phyloP scores from a whole-genome alignment of 1,139 yeast genomes.

The Diutina rugosa region DNA sequence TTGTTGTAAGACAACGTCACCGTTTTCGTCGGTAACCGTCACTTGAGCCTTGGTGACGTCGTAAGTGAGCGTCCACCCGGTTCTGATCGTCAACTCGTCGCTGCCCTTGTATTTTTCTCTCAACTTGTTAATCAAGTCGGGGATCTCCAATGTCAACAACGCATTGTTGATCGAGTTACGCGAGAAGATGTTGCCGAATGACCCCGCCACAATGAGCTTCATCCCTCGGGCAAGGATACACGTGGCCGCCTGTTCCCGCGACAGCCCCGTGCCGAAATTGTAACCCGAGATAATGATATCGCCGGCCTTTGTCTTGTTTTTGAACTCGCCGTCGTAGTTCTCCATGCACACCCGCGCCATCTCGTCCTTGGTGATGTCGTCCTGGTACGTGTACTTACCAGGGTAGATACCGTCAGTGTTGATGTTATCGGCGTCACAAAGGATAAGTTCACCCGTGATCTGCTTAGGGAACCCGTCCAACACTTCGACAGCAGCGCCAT shows the following conservation, averaged over 20 bases:
- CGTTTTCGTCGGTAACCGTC: slow-evolving; percentile 54
- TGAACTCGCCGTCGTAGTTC: slow-evolving; percentile 86
- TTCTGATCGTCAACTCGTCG: slow-evolving; percentile 74
- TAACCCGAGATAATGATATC: slow-evolving; percentile 87
- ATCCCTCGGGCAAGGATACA: slow-evolving; percentile 90
- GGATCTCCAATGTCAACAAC: slow-evolving; percentile 82
- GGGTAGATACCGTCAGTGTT: slow-evolving; percentile 98
- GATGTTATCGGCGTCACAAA: slow-evolving; percentile 95
- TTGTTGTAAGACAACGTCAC: slow-evolving; percentile 59
- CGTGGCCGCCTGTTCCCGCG: slow-evolving; percentile 99
- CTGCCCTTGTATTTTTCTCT: slow-evolving; percentile 51
- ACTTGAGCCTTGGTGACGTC: slow-evolving; percentile 81
- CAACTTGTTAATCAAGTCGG: slow-evolving; percentile 65
- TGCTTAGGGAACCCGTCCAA: slow-evolving; percentile 83
- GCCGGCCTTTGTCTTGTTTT: slow-evolving; percentile 65
- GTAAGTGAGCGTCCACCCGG: slow-evolving; percentile 91
- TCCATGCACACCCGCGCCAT: slow-evolving; percentile 99
- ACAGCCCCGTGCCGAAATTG: slow-evolving; percentile 96
- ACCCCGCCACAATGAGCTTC: slow-evolving; percentile 87
- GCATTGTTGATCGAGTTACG: slow-evolving; percentile 96
- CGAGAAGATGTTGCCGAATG: slow-evolving; percentile 92
- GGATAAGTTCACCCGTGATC: slow-evolving; percentile 80
- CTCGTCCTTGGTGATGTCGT: slow-evolving; percentile 82
- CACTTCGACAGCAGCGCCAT: slow-evolving; percentile 44
- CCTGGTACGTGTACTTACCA: slow-evolving; percentile 97